Conservation (phyloP, 164 flowering plant species). For the Magnolia kwangsiensis region DNA sequence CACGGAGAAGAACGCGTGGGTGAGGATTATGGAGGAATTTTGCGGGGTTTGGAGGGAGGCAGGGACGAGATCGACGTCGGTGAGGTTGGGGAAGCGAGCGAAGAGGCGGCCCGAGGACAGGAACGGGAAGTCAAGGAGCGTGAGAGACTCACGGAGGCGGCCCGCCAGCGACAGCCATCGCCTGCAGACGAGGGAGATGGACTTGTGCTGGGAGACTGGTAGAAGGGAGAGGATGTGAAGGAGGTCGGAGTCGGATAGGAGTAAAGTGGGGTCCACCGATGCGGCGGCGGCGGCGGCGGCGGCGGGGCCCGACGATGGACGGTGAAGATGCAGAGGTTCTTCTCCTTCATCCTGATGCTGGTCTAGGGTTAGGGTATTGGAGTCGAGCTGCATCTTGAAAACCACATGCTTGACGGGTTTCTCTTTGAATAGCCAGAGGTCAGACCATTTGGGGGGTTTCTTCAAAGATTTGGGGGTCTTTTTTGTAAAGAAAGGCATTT, state of each 20-base stretch:
- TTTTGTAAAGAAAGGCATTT: neutral
- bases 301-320: neutral
- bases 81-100: slow-evolving; percentile 65
- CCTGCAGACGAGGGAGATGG: slow-evolving; percentile 64
- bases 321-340: neutral
- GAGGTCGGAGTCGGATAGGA: slow-evolving; percentile 55
- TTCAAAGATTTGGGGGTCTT: slow-evolving; percentile 1
- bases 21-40: slow-evolving; percentile 32
- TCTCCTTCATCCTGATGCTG: neutral
- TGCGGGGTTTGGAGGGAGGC: slow-evolving; percentile 28
- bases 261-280: slow-evolving; percentile 41
- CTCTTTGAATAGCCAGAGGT: slow-evolving; percentile 26
- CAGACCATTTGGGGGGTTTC: slow-evolving; percentile 13
- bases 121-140: slow-evolving; percentile 64
- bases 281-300: neutral
- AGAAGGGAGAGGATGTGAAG: slow-evolving; percentile 50
- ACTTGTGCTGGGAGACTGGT: slow-evolving; percentile 35
- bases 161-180: slow-evolving; percentile 72
- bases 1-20: slow-evolving; percentile 34
- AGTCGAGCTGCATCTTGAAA: slow-evolving; percentile 34
- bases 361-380: slow-evolving; percentile 3
- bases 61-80: slow-evolving; percentile 33
- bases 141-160: slow-evolving; percentile 52
- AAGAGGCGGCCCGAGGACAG: slow-evolving; percentile 60
- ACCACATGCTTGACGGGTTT: slow-evolving; percentile 33